Base-by-base conservation (phyloP, 2,329 filamentous ascomycete species). In the Clarireedia hainanense region DNA sequence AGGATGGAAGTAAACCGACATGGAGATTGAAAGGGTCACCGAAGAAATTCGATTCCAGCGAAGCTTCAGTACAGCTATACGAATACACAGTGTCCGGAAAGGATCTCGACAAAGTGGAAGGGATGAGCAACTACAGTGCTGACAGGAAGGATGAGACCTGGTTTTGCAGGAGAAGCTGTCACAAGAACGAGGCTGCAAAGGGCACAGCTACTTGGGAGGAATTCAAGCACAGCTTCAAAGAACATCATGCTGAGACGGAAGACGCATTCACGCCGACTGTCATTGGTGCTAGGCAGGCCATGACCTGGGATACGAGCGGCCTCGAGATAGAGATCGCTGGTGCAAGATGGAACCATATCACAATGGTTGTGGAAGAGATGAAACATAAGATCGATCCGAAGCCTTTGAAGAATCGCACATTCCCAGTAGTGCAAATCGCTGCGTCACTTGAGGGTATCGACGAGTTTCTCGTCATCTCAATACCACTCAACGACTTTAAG, bases 391-490 rank as follows among this genome's bases (percentile, higher is more conserved):
- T 90, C 52, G 71, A 73, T 36, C 78, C 79, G 0, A 72, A 75
- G 3, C 75, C 81, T n/a, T 73, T 89, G 6, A 75, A 76, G 57
- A 78, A 84, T 60, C 81, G 87, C 50, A 78, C 80, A 2, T 91
- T 90, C 62, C 77, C 83, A 15, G 81, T 85, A 2, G 68, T 90
- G 50, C 80, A 88, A 66, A 72, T 86, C 55, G 81, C 81, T 10
- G 72, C 75, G 7, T 71, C 69, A 1, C 64, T 73, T n/a, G 66
- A 69, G 1, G 64, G 57, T n/a, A 5, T 2, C 4, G 3, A 66
- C 12, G 78, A 82, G 65, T 80, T 85, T 56, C 53, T 83, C 6
- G 74, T 85, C 3, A 73, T 85, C 27, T 83, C 80, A 52, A 75
- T 86, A 50, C 67, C 80, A 17, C 70, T 83, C 17, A 69, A 67